phyloP scores from a whole-genome alignment of 768 basidiomycete genomes.

The Lentinula raphanica region DNA sequence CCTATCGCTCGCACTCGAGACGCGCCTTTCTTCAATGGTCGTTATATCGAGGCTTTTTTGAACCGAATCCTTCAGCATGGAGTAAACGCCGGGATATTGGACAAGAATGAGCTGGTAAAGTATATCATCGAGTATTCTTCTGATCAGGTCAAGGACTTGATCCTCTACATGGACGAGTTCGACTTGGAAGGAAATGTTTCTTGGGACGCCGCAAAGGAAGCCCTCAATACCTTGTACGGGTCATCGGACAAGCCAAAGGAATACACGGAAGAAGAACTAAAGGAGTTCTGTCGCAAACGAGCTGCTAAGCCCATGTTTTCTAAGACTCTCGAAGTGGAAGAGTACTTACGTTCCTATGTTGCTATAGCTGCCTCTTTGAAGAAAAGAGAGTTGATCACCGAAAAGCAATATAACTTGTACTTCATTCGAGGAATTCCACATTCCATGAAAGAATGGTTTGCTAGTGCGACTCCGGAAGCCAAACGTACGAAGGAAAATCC shows the following conservation, averaged over 20 bases:
- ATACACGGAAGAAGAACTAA: constrained; percentile 4
- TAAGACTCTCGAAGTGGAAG: constrained; percentile 3
- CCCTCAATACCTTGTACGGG: neutral
- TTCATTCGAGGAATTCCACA: constrained; percentile 13
- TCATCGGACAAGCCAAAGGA: neutral
- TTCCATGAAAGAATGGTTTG: constrained; percentile 8
- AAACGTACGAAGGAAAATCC: constrained; percentile 8
- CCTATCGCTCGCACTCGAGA: neutral
- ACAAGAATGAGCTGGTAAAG: neutral
- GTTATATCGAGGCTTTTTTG: neutral
- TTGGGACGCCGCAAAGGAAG: neutral
- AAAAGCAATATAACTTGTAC: constrained; percentile 1
- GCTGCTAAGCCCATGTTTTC: constrained; percentile 6
- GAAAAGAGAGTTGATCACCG: constrained; percentile 5
- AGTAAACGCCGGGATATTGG: neutral
- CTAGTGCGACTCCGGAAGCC: neutral
- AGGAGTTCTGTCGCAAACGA: neutral
- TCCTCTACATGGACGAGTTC: neutral
- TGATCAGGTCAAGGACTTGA: neutral
- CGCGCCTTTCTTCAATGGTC: constrained; percentile 4
- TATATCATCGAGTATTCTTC: constrained; percentile 5
- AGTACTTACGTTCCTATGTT: constrained; percentile 7
- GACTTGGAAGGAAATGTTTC: too few relatives aligned
- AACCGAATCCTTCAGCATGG: neutral
- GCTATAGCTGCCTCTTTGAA: constrained; percentile 7